Conservation (phyloP, 305 asterid species). For the Solanum hybrid region DNA sequence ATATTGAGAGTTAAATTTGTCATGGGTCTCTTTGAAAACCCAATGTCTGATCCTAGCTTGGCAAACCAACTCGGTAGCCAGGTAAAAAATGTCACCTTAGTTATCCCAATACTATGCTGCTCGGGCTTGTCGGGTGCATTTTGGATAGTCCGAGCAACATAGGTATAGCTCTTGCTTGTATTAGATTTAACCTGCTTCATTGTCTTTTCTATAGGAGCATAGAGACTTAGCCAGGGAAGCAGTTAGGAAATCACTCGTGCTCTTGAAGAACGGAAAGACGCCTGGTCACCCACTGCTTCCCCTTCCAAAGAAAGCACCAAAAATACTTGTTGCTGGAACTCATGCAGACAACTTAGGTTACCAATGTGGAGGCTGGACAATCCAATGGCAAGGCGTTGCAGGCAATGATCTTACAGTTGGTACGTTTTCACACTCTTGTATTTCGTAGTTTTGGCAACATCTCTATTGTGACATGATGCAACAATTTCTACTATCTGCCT, state of each 20-base stretch:
- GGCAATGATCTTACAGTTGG: conserved; percentile 45
- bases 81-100: conserved; percentile 19
- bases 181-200: background rate
- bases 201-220: conserved; percentile 28
- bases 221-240: conserved; percentile 48
- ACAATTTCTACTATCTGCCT: background rate
- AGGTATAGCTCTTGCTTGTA: background rate
- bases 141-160: background rate
- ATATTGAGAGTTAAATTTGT: conserved; percentile 54
- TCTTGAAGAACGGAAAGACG: conserved; percentile 39
- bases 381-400: conserved; percentile 47
- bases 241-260: conserved; percentile 51
- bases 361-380: conserved; percentile 62
- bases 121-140: background rate
- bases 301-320: conserved; percentile 28
- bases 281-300: conserved; percentile 30
- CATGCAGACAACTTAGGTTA: conserved; percentile 49
- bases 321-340: conserved; percentile 45
- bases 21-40: conserved; percentile 67
- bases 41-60: conserved; percentile 47
- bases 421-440: conserved; percentile 4
- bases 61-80: conserved; percentile 48
- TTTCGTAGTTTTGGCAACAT: background rate
- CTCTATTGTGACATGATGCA: background rate
- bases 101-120: background rate